Percentiles rank a stretch among this genome's conserved stretches.
Conservation (phyloP, 768 basidiomycete genomes). For the Sarcodon sp. region DNA sequence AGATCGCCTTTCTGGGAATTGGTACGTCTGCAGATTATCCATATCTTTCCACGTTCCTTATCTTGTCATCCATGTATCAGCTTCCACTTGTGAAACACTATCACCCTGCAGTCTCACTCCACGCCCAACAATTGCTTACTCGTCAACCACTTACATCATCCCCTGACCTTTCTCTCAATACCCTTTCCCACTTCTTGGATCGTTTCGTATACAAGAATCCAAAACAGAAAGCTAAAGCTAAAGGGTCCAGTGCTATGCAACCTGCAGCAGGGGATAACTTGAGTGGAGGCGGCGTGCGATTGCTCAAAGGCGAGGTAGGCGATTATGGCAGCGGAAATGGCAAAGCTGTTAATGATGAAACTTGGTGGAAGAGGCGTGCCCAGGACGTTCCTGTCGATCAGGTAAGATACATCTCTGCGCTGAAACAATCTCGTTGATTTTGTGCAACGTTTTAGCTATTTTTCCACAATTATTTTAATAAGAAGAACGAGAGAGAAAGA, state of each 20-base stretch:
- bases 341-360: constrained; percentile 56
- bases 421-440: neutral
- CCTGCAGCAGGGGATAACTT: constrained; percentile 53
- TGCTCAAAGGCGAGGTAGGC: constrained; percentile 46
- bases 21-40: constrained; percentile 29
- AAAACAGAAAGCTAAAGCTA: constrained; percentile 38
- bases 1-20: constrained; percentile 83
- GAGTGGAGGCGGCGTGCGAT: constrained; percentile 58
- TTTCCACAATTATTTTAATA: constrained; percentile 82
- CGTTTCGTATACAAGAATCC: constrained; percentile 96
- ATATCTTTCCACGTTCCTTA: neutral
- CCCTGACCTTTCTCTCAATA: constrained; percentile 85
- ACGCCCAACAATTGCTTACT: constrained; percentile 70
- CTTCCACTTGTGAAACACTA: constrained; percentile 71
- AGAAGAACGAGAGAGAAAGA: constrained; percentile 46
- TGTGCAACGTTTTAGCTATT: constrained; percentile 42
- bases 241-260: constrained; percentile 92
- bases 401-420: constrained; percentile 24
- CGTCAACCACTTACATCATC: constrained; percentile 67
- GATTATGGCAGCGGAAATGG: constrained; percentile 21
- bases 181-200: constrained; percentile 90
- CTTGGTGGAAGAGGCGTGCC: constrained; percentile 55
- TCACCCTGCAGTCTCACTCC: constrained; percentile 83
- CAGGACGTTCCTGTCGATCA: constrained; percentile 82
- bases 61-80: constrained; percentile 25